Conservation (phyloP, 1,284 basidiomycete species). For the Stygiomarasmius scandens region DNA sequence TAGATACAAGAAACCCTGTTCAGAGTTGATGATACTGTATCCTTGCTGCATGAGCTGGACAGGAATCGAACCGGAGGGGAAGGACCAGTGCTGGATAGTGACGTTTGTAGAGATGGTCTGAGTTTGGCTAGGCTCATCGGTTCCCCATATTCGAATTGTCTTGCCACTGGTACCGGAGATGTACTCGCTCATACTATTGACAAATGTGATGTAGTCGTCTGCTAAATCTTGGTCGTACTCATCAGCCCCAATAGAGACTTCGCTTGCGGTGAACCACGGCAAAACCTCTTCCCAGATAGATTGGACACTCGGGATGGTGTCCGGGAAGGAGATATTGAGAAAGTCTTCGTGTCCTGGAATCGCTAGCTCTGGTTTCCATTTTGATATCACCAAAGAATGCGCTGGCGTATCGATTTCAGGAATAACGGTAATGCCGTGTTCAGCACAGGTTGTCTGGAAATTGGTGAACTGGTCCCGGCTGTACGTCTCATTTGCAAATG, state of each 20-base stretch:
- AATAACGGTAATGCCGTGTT: slow-evolving; percentile 33
- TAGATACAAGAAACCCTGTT: slow-evolving; percentile 38
- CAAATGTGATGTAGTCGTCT: slow-evolving; percentile 37
- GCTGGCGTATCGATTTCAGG: slow-evolving; percentile 42
- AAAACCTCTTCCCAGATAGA: slow-evolving; percentile 40
- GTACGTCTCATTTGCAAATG: slow-evolving; percentile 37
- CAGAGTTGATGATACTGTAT: slow-evolving; percentile 39
- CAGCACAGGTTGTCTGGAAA: slow-evolving; percentile 34
- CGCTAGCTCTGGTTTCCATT: slow-evolving; percentile 40
- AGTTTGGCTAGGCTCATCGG: slow-evolving; percentile 33
- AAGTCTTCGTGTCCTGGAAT: slow-evolving; percentile 31
- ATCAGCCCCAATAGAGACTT: slow-evolving; percentile 44
- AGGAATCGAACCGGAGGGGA: slow-evolving; percentile 35
- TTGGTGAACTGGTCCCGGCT: slow-evolving; percentile 25
- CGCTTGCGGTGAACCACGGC: slow-evolving; percentile 37
- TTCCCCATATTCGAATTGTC: slow-evolving; percentile 37
- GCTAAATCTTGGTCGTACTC: slow-evolving; percentile 37
- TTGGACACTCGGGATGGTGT: slow-evolving; percentile 37
- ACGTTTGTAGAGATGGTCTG: slow-evolving; percentile 33
- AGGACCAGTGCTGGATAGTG: slow-evolving; percentile 43
- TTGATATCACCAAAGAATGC: slow-evolving; percentile 37
- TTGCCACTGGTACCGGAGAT: slow-evolving; percentile 31
- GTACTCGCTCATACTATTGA: slow-evolving; percentile 37
- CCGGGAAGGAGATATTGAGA: slow-evolving; percentile 37
- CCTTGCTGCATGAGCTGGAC: slow-evolving; percentile 33